These are phyloP conservation scores for Solanum paucissectum DNA, from an alignment of 257 asterid genomes.

Conservation along the genomic window DNA sequence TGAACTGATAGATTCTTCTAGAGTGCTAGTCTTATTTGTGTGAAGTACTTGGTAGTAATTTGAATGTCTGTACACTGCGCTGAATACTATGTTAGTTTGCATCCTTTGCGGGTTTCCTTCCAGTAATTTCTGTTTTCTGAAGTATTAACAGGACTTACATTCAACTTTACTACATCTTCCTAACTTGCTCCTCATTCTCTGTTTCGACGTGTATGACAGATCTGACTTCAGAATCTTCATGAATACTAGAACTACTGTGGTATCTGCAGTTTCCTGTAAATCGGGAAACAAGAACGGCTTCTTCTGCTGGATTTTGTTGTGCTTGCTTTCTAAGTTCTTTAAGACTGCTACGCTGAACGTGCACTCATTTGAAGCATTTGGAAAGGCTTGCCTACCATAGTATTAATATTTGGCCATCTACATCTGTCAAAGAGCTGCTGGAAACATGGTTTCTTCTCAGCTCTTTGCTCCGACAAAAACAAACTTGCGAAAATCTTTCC, in stretches of 20 bases:
- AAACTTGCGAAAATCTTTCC: conserved; percentile 7
- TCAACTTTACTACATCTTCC: background rate
- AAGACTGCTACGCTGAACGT: conserved; percentile 12
- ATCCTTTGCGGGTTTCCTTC: background rate
- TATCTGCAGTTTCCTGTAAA: conserved; percentile 29
- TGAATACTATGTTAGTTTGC: background rate
- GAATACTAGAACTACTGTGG: conserved; percentile 10
- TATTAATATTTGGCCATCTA: conserved; percentile 3
- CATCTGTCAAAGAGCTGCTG: background rate
- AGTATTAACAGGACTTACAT: background rate
- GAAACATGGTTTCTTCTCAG: conserved; percentile 17
- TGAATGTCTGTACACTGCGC: background rate
- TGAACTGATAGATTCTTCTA: background rate
- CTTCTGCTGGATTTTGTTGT: conserved; percentile 47
- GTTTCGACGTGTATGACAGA: background rate
- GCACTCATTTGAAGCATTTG: conserved; percentile 9
- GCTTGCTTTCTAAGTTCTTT: conserved; percentile 27
- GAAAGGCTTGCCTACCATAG: conserved; percentile 11
- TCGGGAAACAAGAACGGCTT: conserved; percentile 47
- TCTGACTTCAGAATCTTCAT: conserved; percentile 3
- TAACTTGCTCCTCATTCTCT: background rate
- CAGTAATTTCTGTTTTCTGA: background rate
- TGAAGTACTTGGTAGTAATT: background rate
- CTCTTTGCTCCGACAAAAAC: background rate
- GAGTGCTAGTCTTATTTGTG: background rate